Percentiles rank a stretch among this genome's conserved stretches.
Evolutionary conservation across 2,329 filamentous ascomycete species (phyloP).

Genomic region (Fusarium poae): DNA sequence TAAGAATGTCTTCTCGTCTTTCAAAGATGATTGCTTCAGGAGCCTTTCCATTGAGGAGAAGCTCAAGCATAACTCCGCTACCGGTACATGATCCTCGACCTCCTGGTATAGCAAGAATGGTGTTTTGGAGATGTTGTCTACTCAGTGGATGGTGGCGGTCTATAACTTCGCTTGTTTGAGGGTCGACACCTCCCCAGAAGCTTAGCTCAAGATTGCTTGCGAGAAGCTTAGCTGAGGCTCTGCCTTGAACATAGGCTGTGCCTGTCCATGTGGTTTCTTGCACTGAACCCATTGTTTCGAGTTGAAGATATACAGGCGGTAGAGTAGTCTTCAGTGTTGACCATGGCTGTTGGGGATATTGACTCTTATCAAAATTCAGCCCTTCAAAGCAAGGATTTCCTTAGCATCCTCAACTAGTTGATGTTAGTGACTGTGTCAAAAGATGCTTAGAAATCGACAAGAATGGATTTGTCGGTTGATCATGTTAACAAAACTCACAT

Average conservation of each 20-base stretch:
- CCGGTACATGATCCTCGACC: constrained; percentile 63
- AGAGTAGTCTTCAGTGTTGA: neutral
- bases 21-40: constrained; percentile 59
- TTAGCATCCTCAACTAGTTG: neutral
- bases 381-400: neutral
- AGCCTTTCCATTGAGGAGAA: constrained; percentile 56
- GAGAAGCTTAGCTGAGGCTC: constrained; percentile 49
- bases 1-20: constrained; percentile 59
- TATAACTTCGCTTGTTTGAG: constrained; percentile 57
- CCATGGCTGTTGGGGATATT: neutral
- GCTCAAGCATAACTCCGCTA: constrained; percentile 60
- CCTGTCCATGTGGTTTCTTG: constrained; percentile 14
- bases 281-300: constrained; percentile 22
- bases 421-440: neutral
- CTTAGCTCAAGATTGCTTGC: constrained; percentile 53
- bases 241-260: constrained; percentile 44
- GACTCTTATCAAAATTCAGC: neutral
- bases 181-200: constrained; percentile 61
- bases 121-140: constrained; percentile 50
- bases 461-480: neutral
- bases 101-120: constrained; percentile 59
- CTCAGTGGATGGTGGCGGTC: constrained; percentile 59
- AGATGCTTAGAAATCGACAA: neutral
- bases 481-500: neutral
- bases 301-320: neutral